Conservation (phyloP, 2,329 filamentous ascomycete species). For the Dichotomopilus funicola region DNA sequence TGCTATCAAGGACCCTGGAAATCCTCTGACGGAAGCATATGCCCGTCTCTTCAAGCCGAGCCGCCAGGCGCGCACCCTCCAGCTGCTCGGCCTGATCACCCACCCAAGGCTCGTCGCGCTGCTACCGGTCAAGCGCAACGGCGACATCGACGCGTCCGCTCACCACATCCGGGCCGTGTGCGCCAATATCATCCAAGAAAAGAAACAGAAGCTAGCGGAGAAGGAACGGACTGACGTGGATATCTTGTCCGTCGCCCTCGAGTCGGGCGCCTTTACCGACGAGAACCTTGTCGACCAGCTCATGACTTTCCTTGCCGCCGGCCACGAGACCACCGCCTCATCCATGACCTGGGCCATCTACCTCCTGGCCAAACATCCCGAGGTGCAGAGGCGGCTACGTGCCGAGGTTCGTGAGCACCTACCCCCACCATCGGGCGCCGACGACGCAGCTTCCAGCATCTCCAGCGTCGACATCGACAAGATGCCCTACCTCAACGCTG, state of each 20-base stretch:
- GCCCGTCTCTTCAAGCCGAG: constrained; percentile 47
- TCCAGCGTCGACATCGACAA: constrained; percentile 57
- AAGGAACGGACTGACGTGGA: constrained; percentile 54
- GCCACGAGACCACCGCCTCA: constrained; percentile 72
- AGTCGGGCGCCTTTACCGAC: constrained; percentile 68
- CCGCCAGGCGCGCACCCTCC: constrained; percentile 46
- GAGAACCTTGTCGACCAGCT: constrained; percentile 80
- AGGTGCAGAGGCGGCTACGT: constrained; percentile 60
- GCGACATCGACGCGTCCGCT: constrained; percentile 51
- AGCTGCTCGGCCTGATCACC: constrained; percentile 55
- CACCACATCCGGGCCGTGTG: constrained; percentile 59
- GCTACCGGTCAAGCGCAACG: constrained; percentile 66
- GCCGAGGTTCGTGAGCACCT: constrained; percentile 59
- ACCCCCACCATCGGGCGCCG: constrained; percentile 38
- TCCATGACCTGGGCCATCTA: constrained; percentile 72
- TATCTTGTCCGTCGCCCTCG: constrained; percentile 74
- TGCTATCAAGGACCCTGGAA: constrained; percentile 54
- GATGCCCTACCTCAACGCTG: constrained; percentile 72
- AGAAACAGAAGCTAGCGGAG: constrained; percentile 49
- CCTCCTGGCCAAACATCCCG: constrained; percentile 58
- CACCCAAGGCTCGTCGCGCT: constrained; percentile 53
- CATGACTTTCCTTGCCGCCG: constrained; percentile 83
- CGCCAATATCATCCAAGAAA: constrained; percentile 61
- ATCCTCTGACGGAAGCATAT: constrained; percentile 54
- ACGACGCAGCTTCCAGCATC: constrained; percentile 28